Evolutionary conservation across 2,329 filamentous ascomycete genomes (phyloP), one percentile per base, ranked within the genome.

Genomic region (Clarireedia homoeocarpa): DNA sequence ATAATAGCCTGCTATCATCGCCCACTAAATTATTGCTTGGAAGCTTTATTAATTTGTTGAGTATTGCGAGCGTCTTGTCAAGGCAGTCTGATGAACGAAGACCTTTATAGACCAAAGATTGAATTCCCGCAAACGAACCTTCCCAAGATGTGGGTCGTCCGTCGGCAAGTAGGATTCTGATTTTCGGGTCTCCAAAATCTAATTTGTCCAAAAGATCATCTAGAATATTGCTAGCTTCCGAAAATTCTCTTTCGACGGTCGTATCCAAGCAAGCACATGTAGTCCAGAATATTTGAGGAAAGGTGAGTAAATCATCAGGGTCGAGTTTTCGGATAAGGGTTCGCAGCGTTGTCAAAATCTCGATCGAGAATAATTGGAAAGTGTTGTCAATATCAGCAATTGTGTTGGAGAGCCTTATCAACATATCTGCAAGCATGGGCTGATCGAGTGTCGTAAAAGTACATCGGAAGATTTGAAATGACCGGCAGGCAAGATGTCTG

Each of bases 211-310:
- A 73, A 38, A 95, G 84, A 66, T 88, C 88, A 57, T 95, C 88
- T 9, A 99, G 79, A 88, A 99, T 96, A 52, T 88, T 86, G 12
- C 96, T 76, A 23, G 89, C 91, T 69, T 96, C 94, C 59, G 94
- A 81, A 61, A 96, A 99, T 67, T 99, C 94, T 23, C 86, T 82
- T 71, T 99, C 95, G 62, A 97, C 95, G 66, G 97, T 95, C 0
- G 94, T 97, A 67, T 97, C 91, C 20, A 99, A 75, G 69, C 94
- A 99, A 10, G 94, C 94, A 66, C 91, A 96, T 0, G 89, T 96
- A 0, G 92, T 95, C 95, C 95, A 99, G 72, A 99, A 97, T 1
- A 99, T 76, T 66, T 97, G 92, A 1, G 94, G 94, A 62, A 96
- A 96, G n/a, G 85, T 84, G 48, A 95, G 73, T 2, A 99, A 77